Base-by-base conservation (phyloP, 805 yeast species). In the Wickerhamia fluorescens region DNA sequence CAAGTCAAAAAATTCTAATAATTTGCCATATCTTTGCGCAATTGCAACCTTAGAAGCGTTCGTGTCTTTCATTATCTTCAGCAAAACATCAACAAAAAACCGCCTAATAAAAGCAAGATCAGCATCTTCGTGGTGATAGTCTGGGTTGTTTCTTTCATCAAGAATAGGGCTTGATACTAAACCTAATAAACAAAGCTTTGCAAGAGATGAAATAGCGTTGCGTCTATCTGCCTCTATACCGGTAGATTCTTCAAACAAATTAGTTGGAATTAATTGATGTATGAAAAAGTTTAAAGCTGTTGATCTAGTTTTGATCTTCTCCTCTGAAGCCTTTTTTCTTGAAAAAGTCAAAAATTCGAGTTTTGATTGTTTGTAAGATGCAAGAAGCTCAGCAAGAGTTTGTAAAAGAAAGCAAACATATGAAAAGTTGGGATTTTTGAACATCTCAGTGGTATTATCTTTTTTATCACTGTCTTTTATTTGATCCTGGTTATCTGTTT, bases 261-360 rank as follows among this genome's bases (percentile, higher is more conserved):
- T 60, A 3, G 77, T 65, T 3, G 81, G 75, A 3, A 87, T 52
- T 27, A 88, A 63, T 44, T 81, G 87, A 47, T 84, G 87, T 11
- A 87, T 53, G 35, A 87, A 68, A 41, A 83, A 74, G 47, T 86
- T 84, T 36, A 88, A 53, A 1, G 89, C 78, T 0, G 94, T 80
- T 0, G 85, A 66, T 16, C 89, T 66, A 2, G 94, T 94, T 44
- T 78, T 84, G 10, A 66, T 57, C 3, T 57, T 45, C 9, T 59
- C 71, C 2, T 37, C 33, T 20, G 31, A 45, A 29, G 44, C 31
- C 35, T 35, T 49, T 48, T 77, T 75, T 61, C 77, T 79, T 2
- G 89, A 75, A 41, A 73, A 88, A 0, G 89, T 77, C 33, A 87
- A 57, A 44, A 88, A 81, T 43, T 87, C 95, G 28, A 82, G 66